Evolutionary conservation across 345 rosid genomes (phyloP), one percentile per base, ranked within the genome.

Genomic region (Salix caprea): DNA sequence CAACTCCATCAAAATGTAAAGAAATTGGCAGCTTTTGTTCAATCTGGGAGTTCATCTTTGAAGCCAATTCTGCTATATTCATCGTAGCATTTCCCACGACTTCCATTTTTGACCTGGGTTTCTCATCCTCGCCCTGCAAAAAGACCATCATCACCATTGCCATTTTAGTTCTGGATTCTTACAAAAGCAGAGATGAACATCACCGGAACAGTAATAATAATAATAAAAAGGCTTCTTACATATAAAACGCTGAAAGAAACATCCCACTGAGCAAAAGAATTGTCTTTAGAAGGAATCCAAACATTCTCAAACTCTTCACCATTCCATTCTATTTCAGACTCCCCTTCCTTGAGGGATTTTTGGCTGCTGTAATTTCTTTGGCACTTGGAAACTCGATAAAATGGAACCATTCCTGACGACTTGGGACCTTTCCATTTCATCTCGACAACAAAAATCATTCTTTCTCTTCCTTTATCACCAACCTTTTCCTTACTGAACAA

Each of bases 401-500:
- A 78, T 10, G 82, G 75, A 80, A 71, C 70, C 19, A 80, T 76
- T 40, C 67, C 50, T n/a, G 77, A 56, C 52, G 7, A 24, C 30
- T 70, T 80, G 67, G 82, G 81, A 42, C 88, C 77, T 61, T 78
- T 78, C 86, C 86, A 83, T n/a, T 80, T 75, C 76, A 81, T 76
- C 64, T 80, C 66, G 32, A 82, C 28, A 6, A 28, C 30, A 32
- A 85, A 64, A 32, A 85, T 58, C 6, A 56, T 24, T 62, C 40
- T 73, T 44, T 71, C 79, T 3, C 46, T 74, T 42, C 28, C 70
- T n/a, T 28, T 71, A 5, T 76, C 80, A 2, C 50, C 71, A 2
- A 32, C 72, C 8, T 28, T 37, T 5, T 37, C 74, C 12, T 61
- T 32, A 6, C 28, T 5, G 4, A 78, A 54, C 15, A 84, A 58